Conservation (phyloP, 257 asterid species). For the Echites panduratus region DNA sequence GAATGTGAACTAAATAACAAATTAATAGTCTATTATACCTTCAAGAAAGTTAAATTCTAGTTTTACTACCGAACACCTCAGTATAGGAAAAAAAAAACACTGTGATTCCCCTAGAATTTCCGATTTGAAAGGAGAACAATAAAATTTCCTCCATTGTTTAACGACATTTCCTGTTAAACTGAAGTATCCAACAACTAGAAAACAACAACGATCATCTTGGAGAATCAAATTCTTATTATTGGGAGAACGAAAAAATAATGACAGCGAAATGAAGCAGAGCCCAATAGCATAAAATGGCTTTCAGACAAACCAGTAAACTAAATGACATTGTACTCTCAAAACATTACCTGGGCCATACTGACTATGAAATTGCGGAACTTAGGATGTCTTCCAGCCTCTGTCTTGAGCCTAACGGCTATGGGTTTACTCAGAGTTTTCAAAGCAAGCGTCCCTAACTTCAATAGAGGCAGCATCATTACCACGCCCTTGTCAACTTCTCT, state of each 20-base stretch:
- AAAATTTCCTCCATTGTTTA: not conserved
- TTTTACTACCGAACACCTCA: not conserved
- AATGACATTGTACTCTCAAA: not conserved
- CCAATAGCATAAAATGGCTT: not conserved
- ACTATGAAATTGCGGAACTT: constrained; percentile 61
- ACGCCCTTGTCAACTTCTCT: not conserved
- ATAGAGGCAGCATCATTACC: constrained; percentile 63
- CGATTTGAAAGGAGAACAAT: not conserved
- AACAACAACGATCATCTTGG: not conserved
- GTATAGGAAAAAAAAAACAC: not conserved
- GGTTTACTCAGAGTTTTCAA: constrained; percentile 85
- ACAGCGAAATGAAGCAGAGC: not conserved
- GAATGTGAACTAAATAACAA: not conserved
- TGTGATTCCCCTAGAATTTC: not conserved
- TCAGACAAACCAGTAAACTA: not conserved
- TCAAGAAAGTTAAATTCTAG: not conserved
- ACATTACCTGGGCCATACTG: constrained; percentile 79
- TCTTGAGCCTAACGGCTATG: constrained; percentile 72
- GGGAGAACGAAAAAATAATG: not conserved
- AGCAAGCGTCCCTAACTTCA: constrained; percentile 97
- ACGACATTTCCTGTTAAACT: not conserved
- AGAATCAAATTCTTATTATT: not conserved
- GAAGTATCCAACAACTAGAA: not conserved
- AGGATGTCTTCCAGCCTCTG: constrained; percentile 73
- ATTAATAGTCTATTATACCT: not conserved